A percentile compares a stretch with the other conserved stretches of the same genome.
phyloP scores from a whole-genome alignment of 1,139 yeast species.

The Magnusiomyces fungicola region DNA sequence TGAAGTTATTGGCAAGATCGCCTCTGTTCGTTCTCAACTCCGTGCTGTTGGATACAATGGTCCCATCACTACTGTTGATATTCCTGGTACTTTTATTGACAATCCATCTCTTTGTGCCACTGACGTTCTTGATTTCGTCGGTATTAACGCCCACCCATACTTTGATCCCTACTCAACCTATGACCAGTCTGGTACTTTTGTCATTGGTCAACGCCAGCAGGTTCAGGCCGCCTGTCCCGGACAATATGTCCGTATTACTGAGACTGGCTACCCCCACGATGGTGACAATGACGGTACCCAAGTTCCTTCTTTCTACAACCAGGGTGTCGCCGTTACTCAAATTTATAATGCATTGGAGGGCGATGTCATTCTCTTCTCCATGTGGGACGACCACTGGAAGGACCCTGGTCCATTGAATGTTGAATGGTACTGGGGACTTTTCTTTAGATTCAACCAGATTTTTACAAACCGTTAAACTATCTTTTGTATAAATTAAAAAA shows the following conservation, averaged over 20 bases:
- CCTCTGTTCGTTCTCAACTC: slow-evolving; percentile 52
- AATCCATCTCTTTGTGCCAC: slow-evolving; percentile 55
- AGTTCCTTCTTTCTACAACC: slow-evolving; percentile 64
- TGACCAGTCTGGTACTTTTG: slow-evolving; percentile 60
- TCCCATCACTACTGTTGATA: slow-evolving; percentile 73
- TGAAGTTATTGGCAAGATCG: slow-evolving; percentile 55
- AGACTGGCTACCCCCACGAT: slow-evolving; percentile 82
- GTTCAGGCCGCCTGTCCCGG: slow-evolving; percentile 39
- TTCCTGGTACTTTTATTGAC: slow-evolving; percentile 63
- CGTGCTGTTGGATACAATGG: slow-evolving; percentile 71
- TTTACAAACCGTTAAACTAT: no score
- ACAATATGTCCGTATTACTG: slow-evolving; percentile 49
- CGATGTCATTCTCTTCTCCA: slow-evolving; percentile 58
- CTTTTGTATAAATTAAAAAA: no score
- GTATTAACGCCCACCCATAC: slow-evolving; percentile 82
- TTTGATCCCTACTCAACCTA: slow-evolving; percentile 61
- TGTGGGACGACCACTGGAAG: slow-evolving; percentile 81
- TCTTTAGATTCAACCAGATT: no score
- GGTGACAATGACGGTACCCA: slow-evolving; percentile 69
- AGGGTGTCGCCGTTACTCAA: slow-evolving; percentile 55
- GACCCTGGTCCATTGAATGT: slow-evolving; percentile 72
- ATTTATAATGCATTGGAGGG: slow-evolving; percentile 49
- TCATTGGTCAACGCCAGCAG: slow-evolving; percentile 50
- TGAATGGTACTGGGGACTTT: slow-evolving; percentile 90
- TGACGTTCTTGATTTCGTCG: slow-evolving; percentile 61